A percentile compares a stretch with the other conserved stretches of the same genome.
Conservation (phyloP, 305 asterid species). For the Rubia tinctorum region DNA sequence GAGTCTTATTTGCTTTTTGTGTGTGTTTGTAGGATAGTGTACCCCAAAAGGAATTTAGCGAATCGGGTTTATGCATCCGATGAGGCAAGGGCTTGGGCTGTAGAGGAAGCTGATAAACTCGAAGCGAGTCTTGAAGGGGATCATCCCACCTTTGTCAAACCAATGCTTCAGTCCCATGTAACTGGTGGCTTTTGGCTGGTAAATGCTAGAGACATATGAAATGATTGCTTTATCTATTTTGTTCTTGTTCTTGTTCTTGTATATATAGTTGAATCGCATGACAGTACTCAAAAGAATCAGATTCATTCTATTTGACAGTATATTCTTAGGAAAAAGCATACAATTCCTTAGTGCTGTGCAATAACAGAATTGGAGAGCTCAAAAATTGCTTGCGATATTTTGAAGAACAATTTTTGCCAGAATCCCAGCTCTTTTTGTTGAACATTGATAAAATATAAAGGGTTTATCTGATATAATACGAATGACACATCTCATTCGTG, state of each 20-base stretch:
- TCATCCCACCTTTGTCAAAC: constrained; percentile 49
- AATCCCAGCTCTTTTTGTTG: neutral
- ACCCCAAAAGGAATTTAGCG: constrained; percentile 41
- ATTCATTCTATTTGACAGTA: no score
- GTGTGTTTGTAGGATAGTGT: constrained; percentile 32
- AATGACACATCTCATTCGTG: no score
- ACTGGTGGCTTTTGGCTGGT: constrained; percentile 99
- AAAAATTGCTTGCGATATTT: no score
- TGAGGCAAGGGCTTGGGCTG: constrained; percentile 56
- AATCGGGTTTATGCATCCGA: constrained; percentile 66
- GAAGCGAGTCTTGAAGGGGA: constrained; percentile 49
- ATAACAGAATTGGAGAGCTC: no score
- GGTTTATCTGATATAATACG: no score
- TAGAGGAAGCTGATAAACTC: constrained; percentile 56
- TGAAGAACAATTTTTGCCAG: neutral
- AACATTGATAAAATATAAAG: no score
- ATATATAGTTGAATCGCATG: neutral
- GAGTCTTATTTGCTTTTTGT: neutral
- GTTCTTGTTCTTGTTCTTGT: neutral
- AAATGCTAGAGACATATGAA: neutral
- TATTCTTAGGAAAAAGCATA: no score
- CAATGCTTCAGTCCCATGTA: constrained; percentile 96
- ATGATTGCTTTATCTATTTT: neutral
- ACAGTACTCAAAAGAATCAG: no score
- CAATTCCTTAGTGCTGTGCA: neutral